These are phyloP conservation scores for Yamadazyma olivae DNA, from an alignment of 805 yeast genomes.

Conservation along the genomic window DNA sequence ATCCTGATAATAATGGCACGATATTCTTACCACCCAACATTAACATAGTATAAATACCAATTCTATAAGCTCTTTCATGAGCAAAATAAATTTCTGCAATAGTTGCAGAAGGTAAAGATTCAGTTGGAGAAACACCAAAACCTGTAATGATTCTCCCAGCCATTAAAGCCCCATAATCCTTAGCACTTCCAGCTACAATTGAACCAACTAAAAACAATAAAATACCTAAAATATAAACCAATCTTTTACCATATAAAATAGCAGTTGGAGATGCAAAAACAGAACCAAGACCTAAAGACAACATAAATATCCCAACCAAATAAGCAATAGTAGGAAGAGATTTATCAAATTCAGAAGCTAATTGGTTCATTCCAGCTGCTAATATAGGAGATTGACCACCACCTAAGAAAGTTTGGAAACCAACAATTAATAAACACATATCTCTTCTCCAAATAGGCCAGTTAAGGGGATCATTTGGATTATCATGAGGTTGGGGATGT, in stretches of 20 bases:
- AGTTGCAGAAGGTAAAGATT: slow-evolving; percentile 57
- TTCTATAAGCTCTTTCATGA: slow-evolving; percentile 59
- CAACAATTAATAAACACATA: slow-evolving; percentile 48
- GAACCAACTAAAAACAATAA: slow-evolving; percentile 49
- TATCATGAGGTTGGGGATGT: slow-evolving; percentile 60
- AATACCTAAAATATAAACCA: slow-evolving; percentile 49
- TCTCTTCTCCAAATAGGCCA: slow-evolving; percentile 65
- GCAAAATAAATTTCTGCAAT: slow-evolving; percentile 60
- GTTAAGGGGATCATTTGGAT: slow-evolving; percentile 63
- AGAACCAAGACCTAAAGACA: slow-evolving; percentile 57
- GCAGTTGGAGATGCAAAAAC: slow-evolving; percentile 58
- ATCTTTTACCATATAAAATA: slow-evolving; percentile 54
- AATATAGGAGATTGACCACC: slow-evolving; percentile 63
- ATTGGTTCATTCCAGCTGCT: slow-evolving; percentile 50
- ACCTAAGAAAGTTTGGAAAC: slow-evolving; percentile 55
- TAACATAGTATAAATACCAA: slow-evolving; percentile 55
- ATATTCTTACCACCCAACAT: slow-evolving; percentile 62
- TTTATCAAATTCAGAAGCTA: slow-evolving; percentile 42
- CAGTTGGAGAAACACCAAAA: slow-evolving; percentile 60
- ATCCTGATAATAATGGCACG: slow-evolving; percentile 53
- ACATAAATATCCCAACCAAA: slow-evolving; percentile 58
- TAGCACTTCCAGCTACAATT: slow-evolving; percentile 52
- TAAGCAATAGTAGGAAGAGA: slow-evolving; percentile 44
- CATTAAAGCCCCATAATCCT: slow-evolving; percentile 47
- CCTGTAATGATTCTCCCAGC: slow-evolving; percentile 59